phyloP scores from a whole-genome alignment of 345 rosid genomes.

The Geranium brycei region DNA sequence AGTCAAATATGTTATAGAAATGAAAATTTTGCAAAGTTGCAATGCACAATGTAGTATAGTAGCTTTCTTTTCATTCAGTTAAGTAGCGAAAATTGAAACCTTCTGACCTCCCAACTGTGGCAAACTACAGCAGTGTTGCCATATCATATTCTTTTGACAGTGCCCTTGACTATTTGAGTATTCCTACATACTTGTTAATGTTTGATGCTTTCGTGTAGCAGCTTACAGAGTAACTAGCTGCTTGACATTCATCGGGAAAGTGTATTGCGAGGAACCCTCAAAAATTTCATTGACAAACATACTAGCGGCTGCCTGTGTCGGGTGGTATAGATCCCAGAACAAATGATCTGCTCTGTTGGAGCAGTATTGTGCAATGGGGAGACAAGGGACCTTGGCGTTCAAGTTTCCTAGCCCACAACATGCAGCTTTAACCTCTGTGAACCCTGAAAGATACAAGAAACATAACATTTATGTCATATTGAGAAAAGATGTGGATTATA shows the following conservation, averaged over 20 bases:
- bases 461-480: not conserved
- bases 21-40: not conserved
- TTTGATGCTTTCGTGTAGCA: not conserved
- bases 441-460: conserved; percentile 30
- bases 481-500: too few relatives aligned
- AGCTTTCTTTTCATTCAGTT: not conserved
- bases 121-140: not conserved
- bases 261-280: conserved; percentile 24
- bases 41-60: not conserved
- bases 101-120: not conserved
- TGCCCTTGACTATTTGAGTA: not conserved
- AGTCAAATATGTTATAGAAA: not conserved
- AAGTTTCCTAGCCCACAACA: conserved; percentile 67
- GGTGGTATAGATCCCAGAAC: conserved; percentile 71
- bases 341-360: conserved; percentile 52
- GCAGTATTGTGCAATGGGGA: conserved; percentile 40
- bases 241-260: conserved; percentile 35
- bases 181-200: not conserved
- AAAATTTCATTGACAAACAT: conserved; percentile 36
- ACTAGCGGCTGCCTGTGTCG: conserved; percentile 43
- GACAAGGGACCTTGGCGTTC: conserved; percentile 39
- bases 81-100: not conserved
- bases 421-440: conserved; percentile 46
- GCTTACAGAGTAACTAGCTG: conserved; percentile 27
- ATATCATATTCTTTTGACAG: not conserved